Percentiles rank a stretch among this genome's conserved stretches.
Evolutionary conservation across 768 basidiomycete genomes (phyloP).

Genomic region (Candolleomyces eurysporus): DNA sequence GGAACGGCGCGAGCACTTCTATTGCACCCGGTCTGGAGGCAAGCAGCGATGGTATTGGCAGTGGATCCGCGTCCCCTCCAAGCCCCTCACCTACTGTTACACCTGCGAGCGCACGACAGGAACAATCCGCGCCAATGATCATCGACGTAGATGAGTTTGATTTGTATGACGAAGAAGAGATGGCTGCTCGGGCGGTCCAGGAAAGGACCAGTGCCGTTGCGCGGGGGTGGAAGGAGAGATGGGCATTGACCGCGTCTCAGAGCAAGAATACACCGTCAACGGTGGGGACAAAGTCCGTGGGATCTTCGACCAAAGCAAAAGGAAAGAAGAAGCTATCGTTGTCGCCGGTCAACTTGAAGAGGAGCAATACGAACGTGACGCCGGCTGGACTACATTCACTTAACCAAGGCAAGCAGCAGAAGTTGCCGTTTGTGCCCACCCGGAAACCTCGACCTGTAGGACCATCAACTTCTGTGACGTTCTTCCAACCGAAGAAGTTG

Average conservation of each 20-base stretch:
- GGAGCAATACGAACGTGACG: conserved; percentile 47
- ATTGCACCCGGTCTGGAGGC: not conserved
- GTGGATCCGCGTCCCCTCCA: conserved; percentile 26
- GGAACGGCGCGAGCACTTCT: not conserved
- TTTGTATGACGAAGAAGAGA: conserved; percentile 23
- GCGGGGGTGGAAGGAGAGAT: conserved; percentile 29
- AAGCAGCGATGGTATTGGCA: conserved; percentile 13
- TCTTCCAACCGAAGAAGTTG: conserved; percentile 4
- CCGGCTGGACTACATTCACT: conserved; percentile 35
- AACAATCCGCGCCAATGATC: conserved; percentile 10
- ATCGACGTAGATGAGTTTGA: conserved; percentile 27
- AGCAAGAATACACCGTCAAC: not conserved
- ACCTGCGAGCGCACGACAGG: conserved; percentile 19
- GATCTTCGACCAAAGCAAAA: conserved; percentile 13
- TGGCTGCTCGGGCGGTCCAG: conserved; percentile 9
- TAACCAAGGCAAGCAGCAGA: not conserved
- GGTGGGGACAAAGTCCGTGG: not conserved
- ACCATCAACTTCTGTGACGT: not conserved
- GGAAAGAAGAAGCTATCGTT: conserved; percentile 34
- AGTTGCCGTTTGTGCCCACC: not conserved
- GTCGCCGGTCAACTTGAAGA: conserved; percentile 29
- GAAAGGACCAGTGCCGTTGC: conserved; percentile 19
- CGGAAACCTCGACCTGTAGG: not conserved
- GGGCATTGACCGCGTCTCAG: conserved; percentile 21
- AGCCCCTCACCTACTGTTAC: conserved; percentile 37